Percentiles rank a stretch among this genome's conserved stretches.
phyloP scores from a whole-genome alignment of 176 grass and related monocot genomes.

The Carex pumila region DNA sequence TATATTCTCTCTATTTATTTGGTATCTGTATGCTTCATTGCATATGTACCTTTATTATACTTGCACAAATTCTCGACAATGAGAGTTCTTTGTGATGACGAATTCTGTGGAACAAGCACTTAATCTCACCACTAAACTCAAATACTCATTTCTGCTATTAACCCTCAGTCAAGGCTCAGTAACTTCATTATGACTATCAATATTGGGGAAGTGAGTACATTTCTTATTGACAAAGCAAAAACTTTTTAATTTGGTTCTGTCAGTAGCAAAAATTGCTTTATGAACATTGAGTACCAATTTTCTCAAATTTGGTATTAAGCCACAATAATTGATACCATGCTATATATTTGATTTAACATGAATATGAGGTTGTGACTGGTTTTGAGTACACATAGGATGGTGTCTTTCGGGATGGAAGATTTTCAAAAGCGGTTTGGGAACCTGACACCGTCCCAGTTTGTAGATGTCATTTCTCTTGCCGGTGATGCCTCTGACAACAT shows the following conservation, averaged over 20 bases:
- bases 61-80: background rate
- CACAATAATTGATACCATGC: background rate
- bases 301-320: background rate
- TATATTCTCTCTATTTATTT: background rate
- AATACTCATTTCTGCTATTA: background rate
- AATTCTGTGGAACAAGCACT: background rate
- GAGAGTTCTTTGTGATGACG: background rate
- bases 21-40: background rate
- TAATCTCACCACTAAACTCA: background rate
- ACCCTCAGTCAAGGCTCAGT: background rate
- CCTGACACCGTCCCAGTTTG: slow-evolving; percentile 79
- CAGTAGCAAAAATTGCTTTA: background rate
- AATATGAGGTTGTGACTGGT: slow-evolving; percentile 30
- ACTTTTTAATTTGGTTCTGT: background rate
- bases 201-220: background rate
- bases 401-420: slow-evolving; percentile 96
- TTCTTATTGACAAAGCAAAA: background rate
- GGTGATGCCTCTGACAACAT: slow-evolving; percentile 97
- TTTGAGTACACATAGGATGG: slow-evolving; percentile 55
- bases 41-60: background rate
- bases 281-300: background rate
- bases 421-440: slow-evolving; percentile 74
- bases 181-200: background rate
- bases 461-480: slow-evolving; percentile 82
- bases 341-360: slow-evolving; percentile 1